Percentiles rank a stretch among this genome's conserved stretches.
These are phyloP conservation scores for Beauveria brongniartii DNA, from an alignment of 2,329 filamentous ascomycete genomes.

Conservation along the genomic window DNA sequence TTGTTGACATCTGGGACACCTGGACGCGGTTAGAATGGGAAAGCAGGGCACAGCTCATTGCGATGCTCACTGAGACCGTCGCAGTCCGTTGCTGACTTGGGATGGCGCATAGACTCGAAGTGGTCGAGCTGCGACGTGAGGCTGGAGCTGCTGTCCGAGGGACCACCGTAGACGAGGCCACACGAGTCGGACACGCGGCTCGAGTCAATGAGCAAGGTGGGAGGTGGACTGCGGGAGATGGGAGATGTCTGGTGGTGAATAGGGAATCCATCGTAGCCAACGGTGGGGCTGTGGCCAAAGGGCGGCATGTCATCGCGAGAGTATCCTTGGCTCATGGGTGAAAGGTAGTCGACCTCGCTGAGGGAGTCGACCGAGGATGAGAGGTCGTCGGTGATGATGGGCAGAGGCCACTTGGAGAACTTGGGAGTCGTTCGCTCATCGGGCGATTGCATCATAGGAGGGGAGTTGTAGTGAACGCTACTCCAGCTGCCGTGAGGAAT, in stretches of 20 bases:
- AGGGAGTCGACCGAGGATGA: constrained; percentile 51
- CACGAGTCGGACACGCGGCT: constrained; percentile 49
- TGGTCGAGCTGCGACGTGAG: constrained; percentile 51
- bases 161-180: constrained; percentile 51
- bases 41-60: constrained; percentile 26
- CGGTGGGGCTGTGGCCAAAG: constrained; percentile 46
- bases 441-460: constrained; percentile 27
- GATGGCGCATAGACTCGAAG: constrained; percentile 45
- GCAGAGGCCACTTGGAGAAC: constrained; percentile 37
- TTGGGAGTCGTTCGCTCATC: constrained; percentile 24
- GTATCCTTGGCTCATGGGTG: constrained; percentile 50
- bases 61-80: constrained; percentile 46
- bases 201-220: constrained; percentile 48
- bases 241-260: constrained; percentile 43
- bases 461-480: constrained; percentile 36
- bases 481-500: constrained; percentile 37
- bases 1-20: constrained; percentile 45
- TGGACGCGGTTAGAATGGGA: constrained; percentile 31
- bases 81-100: constrained; percentile 32
- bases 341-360: constrained; percentile 55
- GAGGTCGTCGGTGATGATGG: constrained; percentile 41
- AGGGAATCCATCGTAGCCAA: constrained; percentile 50
- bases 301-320: constrained; percentile 46
- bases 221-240: constrained; percentile 47
- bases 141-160: constrained; percentile 52